phyloP scores from a whole-genome alignment of 352 stramenopile genomes.

The Phytophthora sansomeana region DNA sequence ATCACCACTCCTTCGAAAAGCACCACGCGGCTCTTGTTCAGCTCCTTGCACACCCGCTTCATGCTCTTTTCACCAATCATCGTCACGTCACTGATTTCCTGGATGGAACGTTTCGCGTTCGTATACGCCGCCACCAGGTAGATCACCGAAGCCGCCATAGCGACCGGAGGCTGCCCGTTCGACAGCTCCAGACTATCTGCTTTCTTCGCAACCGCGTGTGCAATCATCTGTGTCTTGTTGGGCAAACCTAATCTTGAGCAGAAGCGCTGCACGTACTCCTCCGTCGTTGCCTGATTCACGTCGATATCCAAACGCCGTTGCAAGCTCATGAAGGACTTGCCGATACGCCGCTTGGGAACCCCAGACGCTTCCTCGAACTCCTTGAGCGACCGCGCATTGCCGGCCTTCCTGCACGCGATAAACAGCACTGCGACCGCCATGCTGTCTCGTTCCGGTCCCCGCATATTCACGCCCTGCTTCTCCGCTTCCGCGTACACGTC shows the following conservation, averaged over 20 bases:
- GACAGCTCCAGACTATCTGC: conserved; percentile 70
- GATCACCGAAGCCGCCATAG: conserved; percentile 79
- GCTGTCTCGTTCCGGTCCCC: conserved; percentile 70
- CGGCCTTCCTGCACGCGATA: conserved; percentile 74
- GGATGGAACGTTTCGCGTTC: conserved; percentile 78
- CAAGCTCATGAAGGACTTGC: conserved; percentile 82
- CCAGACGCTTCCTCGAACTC: conserved; percentile 82
- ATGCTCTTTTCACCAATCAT: conserved; percentile 87
- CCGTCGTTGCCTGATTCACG: conserved; percentile 72
- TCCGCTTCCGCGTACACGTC: conserved; percentile 78
- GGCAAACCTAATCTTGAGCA: conserved; percentile 77
- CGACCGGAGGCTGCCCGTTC: conserved; percentile 73
- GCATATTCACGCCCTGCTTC: conserved; percentile 69
- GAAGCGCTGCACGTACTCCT: conserved; percentile 83
- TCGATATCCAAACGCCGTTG: conserved; percentile 64
- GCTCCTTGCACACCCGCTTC: conserved; percentile 87
- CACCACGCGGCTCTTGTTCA: conserved; percentile 84
- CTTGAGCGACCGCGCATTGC: conserved; percentile 75
- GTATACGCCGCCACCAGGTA: conserved; percentile 88
- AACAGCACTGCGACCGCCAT: conserved; percentile 75
- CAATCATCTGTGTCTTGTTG: conserved; percentile 81
- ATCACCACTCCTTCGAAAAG: conserved; percentile 81
- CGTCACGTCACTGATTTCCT: conserved; percentile 85
- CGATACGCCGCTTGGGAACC: conserved; percentile 77
- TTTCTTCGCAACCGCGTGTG: conserved; percentile 79